A percentile compares a stretch with the other conserved stretches of the same genome.
Evolutionary conservation across 2,329 filamentous ascomycete genomes (phyloP).

Genomic region (Penicillium crustosum): DNA sequence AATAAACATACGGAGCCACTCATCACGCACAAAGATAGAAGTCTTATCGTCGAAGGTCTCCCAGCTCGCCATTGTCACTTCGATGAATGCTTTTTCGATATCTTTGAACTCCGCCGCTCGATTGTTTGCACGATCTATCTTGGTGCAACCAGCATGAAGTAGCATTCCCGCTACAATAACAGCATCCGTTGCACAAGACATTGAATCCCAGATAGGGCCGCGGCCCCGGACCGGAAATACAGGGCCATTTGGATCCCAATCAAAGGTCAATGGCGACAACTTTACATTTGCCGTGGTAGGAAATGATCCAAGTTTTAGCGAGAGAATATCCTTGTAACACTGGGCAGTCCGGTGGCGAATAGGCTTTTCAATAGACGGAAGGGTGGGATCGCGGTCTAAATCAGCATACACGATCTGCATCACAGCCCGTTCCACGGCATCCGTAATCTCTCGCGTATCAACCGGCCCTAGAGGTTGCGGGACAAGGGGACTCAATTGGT

Average conservation of each 20-base stretch:
- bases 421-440: slow-evolving; percentile 28
- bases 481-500: not conserved
- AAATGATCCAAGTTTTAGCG: slow-evolving; percentile 18
- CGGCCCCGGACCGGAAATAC: slow-evolving; percentile 30
- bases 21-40: slow-evolving; percentile 18
- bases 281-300: slow-evolving; percentile 19
- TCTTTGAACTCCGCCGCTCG: slow-evolving; percentile 19
- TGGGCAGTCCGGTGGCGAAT: slow-evolving; percentile 16
- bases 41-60: slow-evolving; percentile 21
- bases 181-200: slow-evolving; percentile 33
- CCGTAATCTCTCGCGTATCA: slow-evolving; percentile 10
- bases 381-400: slow-evolving; percentile 32
- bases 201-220: slow-evolving; percentile 29
- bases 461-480: not conserved
- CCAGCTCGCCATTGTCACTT: slow-evolving; percentile 32
- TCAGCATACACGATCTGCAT: slow-evolving; percentile 28
- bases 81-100: slow-evolving; percentile 29
- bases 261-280: slow-evolving; percentile 12
- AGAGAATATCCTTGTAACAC: slow-evolving; percentile 16
- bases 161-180: slow-evolving; percentile 38
- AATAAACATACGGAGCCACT: slow-evolving; percentile 19
- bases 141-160: slow-evolving; percentile 39
- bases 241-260: slow-evolving; percentile 22
- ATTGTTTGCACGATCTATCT: slow-evolving; percentile 26
- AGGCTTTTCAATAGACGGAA: slow-evolving; percentile 14